A percentile compares a stretch with the other conserved stretches of the same genome.
Conservation (phyloP, 2,329 filamentous ascomycete species). For the Colletotrichum orchidophilum region DNA sequence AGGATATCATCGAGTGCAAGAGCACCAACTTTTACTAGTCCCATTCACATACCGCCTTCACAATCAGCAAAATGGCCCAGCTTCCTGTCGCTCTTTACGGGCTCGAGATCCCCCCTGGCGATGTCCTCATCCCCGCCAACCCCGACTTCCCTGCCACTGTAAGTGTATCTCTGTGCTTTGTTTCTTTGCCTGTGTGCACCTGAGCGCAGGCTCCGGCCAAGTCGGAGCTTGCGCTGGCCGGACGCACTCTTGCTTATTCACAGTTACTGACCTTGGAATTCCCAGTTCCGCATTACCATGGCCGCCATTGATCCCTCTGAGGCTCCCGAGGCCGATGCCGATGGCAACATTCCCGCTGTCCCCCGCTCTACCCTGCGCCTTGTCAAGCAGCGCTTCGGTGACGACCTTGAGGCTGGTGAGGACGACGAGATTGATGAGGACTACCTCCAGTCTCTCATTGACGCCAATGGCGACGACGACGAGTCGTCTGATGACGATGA, state of each 20-base stretch:
- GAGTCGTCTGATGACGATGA: slow-evolving; percentile 50
- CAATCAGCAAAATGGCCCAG: slow-evolving; percentile 59
- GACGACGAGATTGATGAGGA: slow-evolving; percentile 75
- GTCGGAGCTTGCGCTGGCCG: slow-evolving; percentile 12
- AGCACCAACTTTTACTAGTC: slow-evolving; percentile 5
- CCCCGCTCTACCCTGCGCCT: slow-evolving; percentile 91
- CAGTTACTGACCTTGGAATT: slow-evolving; percentile 41
- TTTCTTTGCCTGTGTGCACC: background rate
- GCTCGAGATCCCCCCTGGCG: slow-evolving; percentile 87
- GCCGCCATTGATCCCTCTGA: slow-evolving; percentile 94
- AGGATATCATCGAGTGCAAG: slow-evolving; percentile 13
- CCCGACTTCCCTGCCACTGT: slow-evolving; percentile 86
- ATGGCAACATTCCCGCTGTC: slow-evolving; percentile 67
- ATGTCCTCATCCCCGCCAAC: slow-evolving; percentile 81
- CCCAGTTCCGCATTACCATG: slow-evolving; percentile 96
- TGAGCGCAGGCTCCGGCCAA: background rate
- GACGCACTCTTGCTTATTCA: background rate
- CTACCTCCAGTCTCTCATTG: slow-evolving; percentile 66
- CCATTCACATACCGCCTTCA: background rate
- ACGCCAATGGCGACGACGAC: slow-evolving; percentile 60
- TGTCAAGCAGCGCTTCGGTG: slow-evolving; percentile 76
- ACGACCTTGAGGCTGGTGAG: slow-evolving; percentile 63
- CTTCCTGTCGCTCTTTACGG: slow-evolving; percentile 84
- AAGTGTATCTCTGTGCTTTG: slow-evolving; percentile 51
- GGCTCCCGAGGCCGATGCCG: slow-evolving; percentile 71